Evolutionary conservation across 208 protist genomes (phyloP).

Genomic region (Crithidia sp.): DNA sequence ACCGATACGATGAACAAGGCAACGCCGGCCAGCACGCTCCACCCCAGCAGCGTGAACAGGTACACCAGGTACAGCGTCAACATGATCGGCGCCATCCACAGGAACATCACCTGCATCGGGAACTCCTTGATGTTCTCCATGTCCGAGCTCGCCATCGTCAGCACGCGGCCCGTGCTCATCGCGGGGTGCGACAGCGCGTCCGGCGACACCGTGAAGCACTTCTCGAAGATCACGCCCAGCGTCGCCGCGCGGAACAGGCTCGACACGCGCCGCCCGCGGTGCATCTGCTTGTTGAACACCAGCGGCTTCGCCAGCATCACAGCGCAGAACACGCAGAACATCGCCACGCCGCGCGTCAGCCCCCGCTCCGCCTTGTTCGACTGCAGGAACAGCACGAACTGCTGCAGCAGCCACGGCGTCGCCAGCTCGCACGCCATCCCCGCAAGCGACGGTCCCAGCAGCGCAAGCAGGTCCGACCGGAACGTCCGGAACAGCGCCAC

Average conservation of each 20-base stretch:
- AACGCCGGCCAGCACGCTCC: slow-evolving; percentile 72
- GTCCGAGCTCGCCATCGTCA: slow-evolving; percentile 89
- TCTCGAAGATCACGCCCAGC: slow-evolving; percentile 74
- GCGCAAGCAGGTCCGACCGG: slow-evolving; percentile 25
- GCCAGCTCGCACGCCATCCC: slow-evolving; percentile 52
- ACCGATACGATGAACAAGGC: slow-evolving; percentile 63
- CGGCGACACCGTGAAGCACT: slow-evolving; percentile 63
- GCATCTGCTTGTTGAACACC: slow-evolving; percentile 45
- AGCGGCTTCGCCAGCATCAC: slow-evolving; percentile 48
- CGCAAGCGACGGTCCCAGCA: slow-evolving; percentile 44
- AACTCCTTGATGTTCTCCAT: slow-evolving; percentile 58
- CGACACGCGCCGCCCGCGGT: slow-evolving; percentile 34
- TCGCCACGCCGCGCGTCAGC: slow-evolving; percentile 30
- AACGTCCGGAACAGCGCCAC: slow-evolving; percentile 45
- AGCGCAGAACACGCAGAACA: slow-evolving; percentile 19
- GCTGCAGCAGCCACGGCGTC: slow-evolving; percentile 65
- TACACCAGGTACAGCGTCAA: slow-evolving; percentile 57
- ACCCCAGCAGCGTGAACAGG: slow-evolving; percentile 67
- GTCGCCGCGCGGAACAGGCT: slow-evolving; percentile 67
- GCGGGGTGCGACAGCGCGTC: slow-evolving; percentile 65
- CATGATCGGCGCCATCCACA: slow-evolving; percentile 66
- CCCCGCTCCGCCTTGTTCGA: slow-evolving; percentile 11
- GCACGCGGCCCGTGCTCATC: slow-evolving; percentile 79
- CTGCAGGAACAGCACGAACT: slow-evolving; percentile 48
- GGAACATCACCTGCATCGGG: slow-evolving; percentile 38